Evolutionary conservation across 495 filamentous ascomycete species (phyloP).

Genomic region (Jackrogersella minutella): DNA sequence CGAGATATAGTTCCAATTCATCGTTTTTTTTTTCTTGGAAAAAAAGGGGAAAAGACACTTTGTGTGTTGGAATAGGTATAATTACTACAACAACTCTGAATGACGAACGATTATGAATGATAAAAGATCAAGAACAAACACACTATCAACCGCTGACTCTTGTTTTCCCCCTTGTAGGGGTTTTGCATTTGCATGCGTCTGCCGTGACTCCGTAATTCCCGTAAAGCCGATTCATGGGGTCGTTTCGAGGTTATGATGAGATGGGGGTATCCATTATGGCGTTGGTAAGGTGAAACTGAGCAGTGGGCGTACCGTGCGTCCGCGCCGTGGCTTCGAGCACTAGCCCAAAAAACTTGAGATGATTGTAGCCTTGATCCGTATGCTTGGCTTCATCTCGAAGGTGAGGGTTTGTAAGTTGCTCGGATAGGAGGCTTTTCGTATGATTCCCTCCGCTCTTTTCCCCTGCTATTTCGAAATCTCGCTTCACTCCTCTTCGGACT

Average conservation of each 20-base stretch:
- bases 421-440: too few species aligned
- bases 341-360: too few species aligned
- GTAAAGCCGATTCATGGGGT: not conserved
- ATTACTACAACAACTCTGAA: slow-evolving; percentile 15
- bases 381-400: too few species aligned
- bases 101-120: slow-evolving; percentile 22
- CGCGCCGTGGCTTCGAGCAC: not conserved
- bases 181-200: slow-evolving; percentile 17
- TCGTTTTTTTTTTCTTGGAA: too few species aligned
- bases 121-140: not conserved
- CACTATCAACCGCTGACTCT: not conserved
- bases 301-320: slow-evolving; percentile 5
- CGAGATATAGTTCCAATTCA: slow-evolving; percentile 4
- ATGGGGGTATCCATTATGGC: not conserved
- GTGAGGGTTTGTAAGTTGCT: too few species aligned
- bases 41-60: not conserved
- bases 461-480: too few species aligned
- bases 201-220: slow-evolving; percentile 10
- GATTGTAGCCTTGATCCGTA: too few species aligned
- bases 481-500: too few species aligned
- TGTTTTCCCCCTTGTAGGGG: not conserved
- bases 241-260: not conserved
- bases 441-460: too few species aligned
- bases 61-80: not conserved
- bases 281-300: not conserved